Evolutionary conservation across 352 stramenopile species (phyloP).

Genomic region (Pythium sukuiense): DNA sequence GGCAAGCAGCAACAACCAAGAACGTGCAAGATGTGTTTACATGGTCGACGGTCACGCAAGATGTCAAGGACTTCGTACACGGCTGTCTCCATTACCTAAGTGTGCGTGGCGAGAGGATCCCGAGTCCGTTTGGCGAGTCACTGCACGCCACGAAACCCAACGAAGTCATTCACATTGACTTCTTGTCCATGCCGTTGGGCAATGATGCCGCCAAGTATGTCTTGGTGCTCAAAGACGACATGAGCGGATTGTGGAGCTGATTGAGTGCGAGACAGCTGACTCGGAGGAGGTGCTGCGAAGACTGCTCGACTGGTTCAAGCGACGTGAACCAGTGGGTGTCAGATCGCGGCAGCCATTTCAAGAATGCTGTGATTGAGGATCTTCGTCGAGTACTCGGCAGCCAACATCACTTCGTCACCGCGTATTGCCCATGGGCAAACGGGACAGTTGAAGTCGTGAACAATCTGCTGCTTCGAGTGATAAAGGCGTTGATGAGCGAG

Average conservation of each 20-base stretch:
- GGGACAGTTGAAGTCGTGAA: conserved; percentile 40
- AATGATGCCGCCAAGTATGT: conserved; percentile 27
- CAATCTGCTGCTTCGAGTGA: conserved; percentile 15
- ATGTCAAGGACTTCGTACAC: not conserved
- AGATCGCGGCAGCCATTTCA: conserved; percentile 37
- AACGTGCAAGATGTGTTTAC: not conserved
- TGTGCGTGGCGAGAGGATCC: not conserved
- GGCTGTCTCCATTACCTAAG: not conserved
- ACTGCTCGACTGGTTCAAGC: conserved; percentile 28
- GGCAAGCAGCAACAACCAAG: not conserved
- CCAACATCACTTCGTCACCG: conserved; percentile 35
- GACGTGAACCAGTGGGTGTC: conserved; percentile 22
- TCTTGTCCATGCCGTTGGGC: conserved; percentile 22
- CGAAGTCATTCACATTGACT: conserved; percentile 42
- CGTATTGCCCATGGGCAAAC: conserved; percentile 40
- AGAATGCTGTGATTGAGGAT: conserved; percentile 31
- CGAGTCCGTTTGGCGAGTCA: conserved; percentile 6
- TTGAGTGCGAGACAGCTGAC: conserved; percentile 14
- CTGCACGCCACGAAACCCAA: conserved; percentile 33
- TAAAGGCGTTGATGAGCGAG: conserved; percentile 27
- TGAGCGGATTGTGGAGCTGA: conserved; percentile 33
- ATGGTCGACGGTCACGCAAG: not conserved
- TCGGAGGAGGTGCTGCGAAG: not conserved
- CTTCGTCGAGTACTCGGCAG: conserved; percentile 13
- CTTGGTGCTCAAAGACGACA: conserved; percentile 34